Conservation (phyloP, 345 rosid species). For the Bruguiera sexangula region DNA sequence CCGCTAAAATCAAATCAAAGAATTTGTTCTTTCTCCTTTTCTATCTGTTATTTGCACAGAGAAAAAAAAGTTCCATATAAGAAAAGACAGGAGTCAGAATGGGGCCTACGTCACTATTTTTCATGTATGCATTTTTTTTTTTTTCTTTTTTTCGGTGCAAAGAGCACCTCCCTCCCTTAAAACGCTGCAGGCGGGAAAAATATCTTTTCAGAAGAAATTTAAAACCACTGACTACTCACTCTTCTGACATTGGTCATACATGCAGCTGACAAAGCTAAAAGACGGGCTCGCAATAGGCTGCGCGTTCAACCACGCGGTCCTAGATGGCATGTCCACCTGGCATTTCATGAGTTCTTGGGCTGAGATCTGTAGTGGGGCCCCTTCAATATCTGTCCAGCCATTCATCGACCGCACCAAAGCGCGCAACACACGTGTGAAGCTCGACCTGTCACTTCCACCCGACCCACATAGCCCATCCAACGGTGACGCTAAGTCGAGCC, state of each 20-base stretch:
- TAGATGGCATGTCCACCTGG: constrained; percentile 93
- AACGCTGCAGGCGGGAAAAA: too few species aligned
- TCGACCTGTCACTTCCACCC: constrained; percentile 48
- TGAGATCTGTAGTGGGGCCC: constrained; percentile 48
- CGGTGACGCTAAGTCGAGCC: constrained; percentile 25
- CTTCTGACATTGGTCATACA: background rate
- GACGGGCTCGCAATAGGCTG: constrained; percentile 88
- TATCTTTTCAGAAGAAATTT: background rate
- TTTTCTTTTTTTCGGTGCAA: too few species aligned
- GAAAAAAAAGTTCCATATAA: too few species aligned
- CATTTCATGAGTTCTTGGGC: constrained; percentile 98
- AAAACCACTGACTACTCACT: background rate
- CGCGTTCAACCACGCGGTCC: constrained; percentile 89
- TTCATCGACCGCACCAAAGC: constrained; percentile 77
- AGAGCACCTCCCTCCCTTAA: too few species aligned
- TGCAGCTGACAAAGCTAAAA: constrained; percentile 73
- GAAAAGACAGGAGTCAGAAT: too few species aligned
- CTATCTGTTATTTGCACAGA: too few species aligned
- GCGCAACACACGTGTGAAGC: constrained; percentile 75
- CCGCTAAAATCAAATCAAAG: too few species aligned
- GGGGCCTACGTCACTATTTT: too few species aligned
- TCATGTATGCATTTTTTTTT: too few species aligned
- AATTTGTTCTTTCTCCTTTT: too few species aligned
- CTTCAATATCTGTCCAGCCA: constrained; percentile 42
- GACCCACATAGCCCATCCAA: constrained; percentile 38